These are phyloP conservation scores for Cyphellophora europaea DNA, from an alignment of 2,329 filamentous ascomycete species.

Conservation along the genomic window DNA sequence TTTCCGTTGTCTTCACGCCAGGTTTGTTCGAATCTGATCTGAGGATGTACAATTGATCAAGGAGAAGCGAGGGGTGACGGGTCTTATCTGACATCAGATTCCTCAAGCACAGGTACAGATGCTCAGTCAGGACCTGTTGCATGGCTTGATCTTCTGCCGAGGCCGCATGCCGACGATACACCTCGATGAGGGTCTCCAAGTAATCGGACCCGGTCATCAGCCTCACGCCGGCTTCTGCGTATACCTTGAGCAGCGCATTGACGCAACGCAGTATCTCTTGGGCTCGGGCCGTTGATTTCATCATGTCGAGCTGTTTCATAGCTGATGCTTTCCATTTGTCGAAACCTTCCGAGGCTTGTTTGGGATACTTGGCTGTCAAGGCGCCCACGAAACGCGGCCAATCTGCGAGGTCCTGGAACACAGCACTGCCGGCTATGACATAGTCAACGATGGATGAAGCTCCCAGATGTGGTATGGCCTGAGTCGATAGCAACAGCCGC, in stretches of 20 bases:
- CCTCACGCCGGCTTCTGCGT: conserved; percentile 41
- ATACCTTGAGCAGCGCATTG: conserved; percentile 29
- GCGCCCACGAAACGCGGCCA: conserved; percentile 6
- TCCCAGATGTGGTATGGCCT: conserved; percentile 6
- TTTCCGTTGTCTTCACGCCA: not conserved
- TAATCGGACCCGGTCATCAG: conserved; percentile 83
- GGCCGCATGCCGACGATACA: conserved; percentile 33
- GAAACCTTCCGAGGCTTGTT: not conserved
- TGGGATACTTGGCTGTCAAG: not conserved
- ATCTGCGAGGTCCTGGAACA: conserved; percentile 8
- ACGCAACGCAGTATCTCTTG: no score
- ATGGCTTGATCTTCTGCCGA: conserved; percentile 28
- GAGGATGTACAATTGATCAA: conserved; percentile 75
- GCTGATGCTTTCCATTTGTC: not conserved
- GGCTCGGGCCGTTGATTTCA: no score
- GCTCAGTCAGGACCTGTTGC: conserved; percentile 60
- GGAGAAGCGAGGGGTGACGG: conserved; percentile 63
- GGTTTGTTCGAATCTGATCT: conserved; percentile 56
- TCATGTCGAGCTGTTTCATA: no score
- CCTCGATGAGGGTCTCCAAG: conserved; percentile 58
- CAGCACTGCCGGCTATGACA: conserved; percentile 8
- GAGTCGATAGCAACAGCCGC: conserved; percentile 41
- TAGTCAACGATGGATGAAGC: conserved; percentile 8
- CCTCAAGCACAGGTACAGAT: conserved; percentile 64
- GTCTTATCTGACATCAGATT: conserved; percentile 58